Percentiles rank a stretch among this genome's conserved stretches.
These are phyloP conservation scores for Schwanniomyces pseudopolymorphus DNA, from an alignment of 805 yeast genomes.

Conservation along the genomic window DNA sequence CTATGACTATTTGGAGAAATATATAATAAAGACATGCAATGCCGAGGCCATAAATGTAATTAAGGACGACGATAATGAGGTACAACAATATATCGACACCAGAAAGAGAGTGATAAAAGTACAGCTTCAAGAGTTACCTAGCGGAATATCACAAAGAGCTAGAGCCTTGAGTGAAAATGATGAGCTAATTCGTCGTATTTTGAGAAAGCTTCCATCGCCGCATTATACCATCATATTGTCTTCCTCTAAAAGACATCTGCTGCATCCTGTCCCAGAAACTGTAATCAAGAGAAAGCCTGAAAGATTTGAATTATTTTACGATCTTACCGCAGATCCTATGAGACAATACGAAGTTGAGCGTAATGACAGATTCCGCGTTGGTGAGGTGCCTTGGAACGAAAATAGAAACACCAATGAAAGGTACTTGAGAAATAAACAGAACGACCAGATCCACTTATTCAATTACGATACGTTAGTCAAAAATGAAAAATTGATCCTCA, in stretches of 20 bases:
- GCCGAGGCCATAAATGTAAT: constrained; percentile 43
- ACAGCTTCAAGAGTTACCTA: constrained; percentile 50
- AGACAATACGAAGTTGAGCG: constrained; percentile 56
- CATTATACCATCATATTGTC: constrained; percentile 61
- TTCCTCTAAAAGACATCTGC: constrained; percentile 16
- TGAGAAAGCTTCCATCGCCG: constrained; percentile 77
- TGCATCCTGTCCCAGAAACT: constrained; percentile 32
- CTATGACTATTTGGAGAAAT: constrained; percentile 40
- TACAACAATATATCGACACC: constrained; percentile 60
- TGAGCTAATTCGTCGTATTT: constrained; percentile 49
- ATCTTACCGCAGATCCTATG: constrained; percentile 51
- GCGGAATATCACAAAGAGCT: constrained; percentile 13
- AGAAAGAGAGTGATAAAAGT: constrained; percentile 61
- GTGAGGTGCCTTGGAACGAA: constrained; percentile 26
- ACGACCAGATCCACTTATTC: constrained; percentile 39
- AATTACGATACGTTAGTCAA: constrained; percentile 49
- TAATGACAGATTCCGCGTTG: constrained; percentile 39
- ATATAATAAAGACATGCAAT: constrained; percentile 49
- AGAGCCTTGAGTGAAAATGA: constrained; percentile 41
- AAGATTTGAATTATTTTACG: constrained; percentile 50
- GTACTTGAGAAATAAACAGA: constrained; percentile 27
- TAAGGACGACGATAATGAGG: constrained; percentile 44
- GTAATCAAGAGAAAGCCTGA: constrained; percentile 30
- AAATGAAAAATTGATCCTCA: constrained; percentile 47
- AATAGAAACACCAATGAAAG: constrained; percentile 27